These are phyloP conservation scores for Aspergillus arachidicola DNA, from an alignment of 2,329 filamentous ascomycete genomes.

Conservation along the genomic window DNA sequence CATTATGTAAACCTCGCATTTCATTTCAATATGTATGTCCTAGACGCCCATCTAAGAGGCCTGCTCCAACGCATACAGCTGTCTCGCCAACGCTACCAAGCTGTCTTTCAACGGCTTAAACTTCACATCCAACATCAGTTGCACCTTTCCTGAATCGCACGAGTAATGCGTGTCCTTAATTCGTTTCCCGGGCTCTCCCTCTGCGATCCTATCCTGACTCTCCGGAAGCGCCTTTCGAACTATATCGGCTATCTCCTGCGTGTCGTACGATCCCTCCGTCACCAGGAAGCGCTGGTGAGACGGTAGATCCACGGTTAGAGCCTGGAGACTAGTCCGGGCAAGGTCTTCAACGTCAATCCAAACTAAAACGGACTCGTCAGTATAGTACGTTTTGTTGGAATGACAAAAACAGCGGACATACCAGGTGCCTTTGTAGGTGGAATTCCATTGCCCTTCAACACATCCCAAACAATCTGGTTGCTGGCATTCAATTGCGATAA, in stretches of 20 bases:
- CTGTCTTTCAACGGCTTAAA: constrained; percentile 25
- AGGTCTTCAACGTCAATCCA: constrained; percentile 29
- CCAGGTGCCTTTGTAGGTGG: constrained; percentile 30
- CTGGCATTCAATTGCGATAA: constrained; percentile 29
- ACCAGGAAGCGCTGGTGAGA: constrained; percentile 28
- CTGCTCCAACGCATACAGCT: constrained; percentile 24
- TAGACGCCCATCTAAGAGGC: neutral
- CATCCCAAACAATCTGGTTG: constrained; percentile 34
- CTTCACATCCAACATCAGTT: constrained; percentile 49
- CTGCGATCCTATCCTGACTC: constrained; percentile 17
- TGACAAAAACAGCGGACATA: neutral
- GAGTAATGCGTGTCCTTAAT: constrained; percentile 35
- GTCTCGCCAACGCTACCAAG: constrained; percentile 23
- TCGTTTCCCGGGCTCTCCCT: constrained; percentile 28
- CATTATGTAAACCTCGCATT: too few species aligned
- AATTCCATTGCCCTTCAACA: constrained; percentile 24
- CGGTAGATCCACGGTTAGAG: constrained; percentile 15
- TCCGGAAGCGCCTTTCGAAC: constrained; percentile 18
- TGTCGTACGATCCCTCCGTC: constrained; percentile 31
- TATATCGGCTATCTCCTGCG: constrained; percentile 34
- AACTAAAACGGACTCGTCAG: constrained; percentile 8
- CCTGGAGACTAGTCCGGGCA: constrained; percentile 19
- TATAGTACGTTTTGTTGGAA: neutral
- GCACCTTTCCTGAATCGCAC: constrained; percentile 53
- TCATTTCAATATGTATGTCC: neutral